A percentile compares a stretch with the other conserved stretches of the same genome.
Conservation (phyloP, 331 rosid genomes). For the Quercus tomentella region DNA sequence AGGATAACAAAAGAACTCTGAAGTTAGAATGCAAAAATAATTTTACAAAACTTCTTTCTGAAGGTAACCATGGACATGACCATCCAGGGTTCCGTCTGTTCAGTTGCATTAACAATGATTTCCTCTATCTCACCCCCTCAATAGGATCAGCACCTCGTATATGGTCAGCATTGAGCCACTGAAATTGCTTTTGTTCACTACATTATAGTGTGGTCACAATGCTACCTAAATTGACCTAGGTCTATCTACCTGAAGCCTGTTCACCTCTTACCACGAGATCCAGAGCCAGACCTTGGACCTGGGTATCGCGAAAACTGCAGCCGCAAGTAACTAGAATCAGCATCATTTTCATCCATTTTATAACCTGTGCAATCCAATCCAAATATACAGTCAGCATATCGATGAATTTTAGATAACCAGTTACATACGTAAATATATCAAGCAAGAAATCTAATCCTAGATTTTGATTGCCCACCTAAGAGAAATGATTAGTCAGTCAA, state of each 20-base stretch:
- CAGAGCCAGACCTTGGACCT: conserved; percentile 69
- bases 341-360: conserved; percentile 61
- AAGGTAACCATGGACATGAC: conserved; percentile 10
- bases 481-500: background rate
- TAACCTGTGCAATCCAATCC: conserved; percentile 44
- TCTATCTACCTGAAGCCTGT: conserved; percentile 14
- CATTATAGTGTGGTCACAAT: conserved; percentile 5
- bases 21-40: conserved; percentile 10
- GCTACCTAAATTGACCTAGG: conserved; percentile 23
- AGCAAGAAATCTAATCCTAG: background rate
- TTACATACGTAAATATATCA: background rate
- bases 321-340: conserved; percentile 60
- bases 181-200: conserved; percentile 21
- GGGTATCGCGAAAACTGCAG: conserved; percentile 85
- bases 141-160: conserved; percentile 29
- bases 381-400: conserved; percentile 30
- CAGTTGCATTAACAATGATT: conserved; percentile 21
- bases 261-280: conserved; percentile 65
- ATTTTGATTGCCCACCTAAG: background rate
- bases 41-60: conserved; percentile 11
- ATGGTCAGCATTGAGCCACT: conserved; percentile 18
- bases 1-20: background rate
- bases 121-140: conserved; percentile 23
- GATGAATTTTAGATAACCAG: background rate
- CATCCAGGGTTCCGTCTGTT: conserved; percentile 23